A percentile compares a stretch with the other conserved stretches of the same genome.
These are phyloP conservation scores for Lactarius sanguifluus DNA, from an alignment of 768 basidiomycete genomes.

Conservation along the genomic window DNA sequence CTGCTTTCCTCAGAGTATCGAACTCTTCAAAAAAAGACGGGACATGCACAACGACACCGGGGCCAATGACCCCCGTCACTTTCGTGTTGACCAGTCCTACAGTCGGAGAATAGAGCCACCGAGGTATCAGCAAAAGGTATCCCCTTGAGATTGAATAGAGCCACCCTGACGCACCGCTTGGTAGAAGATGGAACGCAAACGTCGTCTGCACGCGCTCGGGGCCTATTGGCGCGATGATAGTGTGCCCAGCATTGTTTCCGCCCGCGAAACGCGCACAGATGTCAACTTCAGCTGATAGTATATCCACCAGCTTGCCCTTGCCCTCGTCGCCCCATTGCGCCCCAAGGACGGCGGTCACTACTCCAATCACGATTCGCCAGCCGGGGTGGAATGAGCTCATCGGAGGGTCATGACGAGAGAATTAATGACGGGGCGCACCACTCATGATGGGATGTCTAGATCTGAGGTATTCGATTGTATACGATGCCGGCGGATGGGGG, in stretches of 20 bases:
- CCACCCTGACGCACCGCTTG: conserved; percentile 69
- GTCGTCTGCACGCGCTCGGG: conserved; percentile 72
- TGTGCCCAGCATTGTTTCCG: conserved; percentile 99
- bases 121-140: background rate
- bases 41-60: conserved; percentile 94
- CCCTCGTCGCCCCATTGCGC: conserved; percentile 94
- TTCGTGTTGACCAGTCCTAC: conserved; percentile 81
- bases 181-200: conserved; percentile 94
- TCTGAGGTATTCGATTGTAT: conserved; percentile 3
- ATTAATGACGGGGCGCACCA: conserved; percentile 2
- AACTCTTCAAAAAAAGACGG: conserved; percentile 95
- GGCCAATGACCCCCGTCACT: conserved; percentile 86
- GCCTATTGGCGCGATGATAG: conserved; percentile 80
- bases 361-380: background rate
- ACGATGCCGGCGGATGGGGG: conserved; percentile 4
- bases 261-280: conserved; percentile 96
- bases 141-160: background rate
- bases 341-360: conserved; percentile 77
- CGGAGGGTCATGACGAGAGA: background rate
- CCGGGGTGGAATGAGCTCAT: background rate
- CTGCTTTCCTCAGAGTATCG: conserved; percentile 80
- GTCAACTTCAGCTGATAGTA: conserved; percentile 86
- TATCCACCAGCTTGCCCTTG: conserved; percentile 96
- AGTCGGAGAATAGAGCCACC: background rate
- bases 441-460: conserved; percentile 6